Evolutionary conservation across 164 flowering plant genomes (phyloP).

Genomic region (Annona squamosa): DNA sequence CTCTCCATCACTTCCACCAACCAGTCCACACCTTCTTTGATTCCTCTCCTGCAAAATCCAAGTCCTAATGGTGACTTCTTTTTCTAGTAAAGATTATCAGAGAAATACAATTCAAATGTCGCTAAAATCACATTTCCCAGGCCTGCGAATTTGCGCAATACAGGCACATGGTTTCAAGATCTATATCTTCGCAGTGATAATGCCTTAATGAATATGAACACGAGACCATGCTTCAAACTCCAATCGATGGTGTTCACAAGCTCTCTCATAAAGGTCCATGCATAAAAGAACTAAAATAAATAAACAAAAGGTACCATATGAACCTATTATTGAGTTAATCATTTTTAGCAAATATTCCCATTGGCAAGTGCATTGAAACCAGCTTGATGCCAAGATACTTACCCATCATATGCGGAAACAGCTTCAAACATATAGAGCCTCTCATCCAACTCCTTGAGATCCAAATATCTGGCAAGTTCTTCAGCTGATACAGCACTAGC

Average conservation of each 20-base stretch:
- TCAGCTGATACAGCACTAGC: conserved; percentile 67
- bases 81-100: too few relatives aligned
- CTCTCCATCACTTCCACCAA: conserved; percentile 83
- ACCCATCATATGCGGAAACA: conserved; percentile 93
- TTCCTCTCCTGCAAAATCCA: conserved; percentile 55
- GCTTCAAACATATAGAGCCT: conserved; percentile 77
- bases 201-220: too few relatives aligned
- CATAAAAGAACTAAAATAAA: too few relatives aligned
- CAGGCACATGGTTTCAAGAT: background rate
- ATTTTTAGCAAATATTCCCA: too few relatives aligned
- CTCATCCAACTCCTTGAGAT: conserved; percentile 89
- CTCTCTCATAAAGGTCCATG: too few relatives aligned
- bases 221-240: too few relatives aligned
- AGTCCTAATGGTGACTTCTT: background rate
- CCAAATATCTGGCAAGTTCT: conserved; percentile 81
- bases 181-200: background rate
- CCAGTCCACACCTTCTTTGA: conserved; percentile 79
- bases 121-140: background rate
- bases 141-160: background rate
- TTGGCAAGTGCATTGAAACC: background rate
- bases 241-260: too few relatives aligned
- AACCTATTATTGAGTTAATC: too few relatives aligned
- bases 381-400: conserved; percentile 8
- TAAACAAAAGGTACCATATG: too few relatives aligned
- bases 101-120: background rate